Percentiles rank a stretch among this genome's conserved stretches.
Evolutionary conservation across 495 filamentous ascomycete genomes (phyloP).

Genomic region (Aspergillus nanangensis): DNA sequence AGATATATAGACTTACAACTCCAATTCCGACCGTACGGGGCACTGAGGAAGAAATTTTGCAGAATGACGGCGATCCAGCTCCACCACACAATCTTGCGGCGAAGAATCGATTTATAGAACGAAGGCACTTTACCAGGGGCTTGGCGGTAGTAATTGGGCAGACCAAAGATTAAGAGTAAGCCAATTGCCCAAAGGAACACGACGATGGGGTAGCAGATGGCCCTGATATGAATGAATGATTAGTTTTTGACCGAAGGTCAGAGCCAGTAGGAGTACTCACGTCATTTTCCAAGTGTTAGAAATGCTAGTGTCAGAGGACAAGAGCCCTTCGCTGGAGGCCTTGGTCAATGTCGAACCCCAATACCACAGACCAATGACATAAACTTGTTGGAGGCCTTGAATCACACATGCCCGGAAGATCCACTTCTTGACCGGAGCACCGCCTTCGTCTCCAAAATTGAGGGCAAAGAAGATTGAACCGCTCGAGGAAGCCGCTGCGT

Average conservation of each 20-base stretch:
- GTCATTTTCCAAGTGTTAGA: slow-evolving; percentile 44
- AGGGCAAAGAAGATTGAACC: slow-evolving; percentile 47
- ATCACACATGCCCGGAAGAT: slow-evolving; percentile 47
- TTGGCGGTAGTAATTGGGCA: slow-evolving; percentile 51
- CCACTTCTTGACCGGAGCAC: slow-evolving; percentile 43
- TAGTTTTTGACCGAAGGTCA: background rate
- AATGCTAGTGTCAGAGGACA: slow-evolving; percentile 23
- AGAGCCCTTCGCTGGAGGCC: slow-evolving; percentile 24
- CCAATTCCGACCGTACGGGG: slow-evolving; percentile 48
- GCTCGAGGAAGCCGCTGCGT: slow-evolving; percentile 42
- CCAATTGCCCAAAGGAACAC: slow-evolving; percentile 35
- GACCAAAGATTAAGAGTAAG: slow-evolving; percentile 34
- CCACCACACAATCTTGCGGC: slow-evolving; percentile 46
- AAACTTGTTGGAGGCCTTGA: slow-evolving; percentile 44
- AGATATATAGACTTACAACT: slow-evolving; percentile 24
- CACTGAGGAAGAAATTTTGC: slow-evolving; percentile 45
- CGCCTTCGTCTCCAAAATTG: slow-evolving; percentile 48
- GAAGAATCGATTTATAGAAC: slow-evolving; percentile 42
- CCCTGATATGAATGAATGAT: slow-evolving; percentile 10
- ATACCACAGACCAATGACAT: slow-evolving; percentile 49
- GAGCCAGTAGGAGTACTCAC: slow-evolving; percentile 14
- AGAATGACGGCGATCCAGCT: slow-evolving; percentile 42
- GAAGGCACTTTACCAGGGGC: slow-evolving; percentile 61
- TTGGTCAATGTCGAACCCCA: slow-evolving; percentile 43
- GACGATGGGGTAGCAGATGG: slow-evolving; percentile 39